These are phyloP conservation scores for Kazachstania psychrophila DNA, from an alignment of 805 yeast genomes.

Conservation along the genomic window DNA sequence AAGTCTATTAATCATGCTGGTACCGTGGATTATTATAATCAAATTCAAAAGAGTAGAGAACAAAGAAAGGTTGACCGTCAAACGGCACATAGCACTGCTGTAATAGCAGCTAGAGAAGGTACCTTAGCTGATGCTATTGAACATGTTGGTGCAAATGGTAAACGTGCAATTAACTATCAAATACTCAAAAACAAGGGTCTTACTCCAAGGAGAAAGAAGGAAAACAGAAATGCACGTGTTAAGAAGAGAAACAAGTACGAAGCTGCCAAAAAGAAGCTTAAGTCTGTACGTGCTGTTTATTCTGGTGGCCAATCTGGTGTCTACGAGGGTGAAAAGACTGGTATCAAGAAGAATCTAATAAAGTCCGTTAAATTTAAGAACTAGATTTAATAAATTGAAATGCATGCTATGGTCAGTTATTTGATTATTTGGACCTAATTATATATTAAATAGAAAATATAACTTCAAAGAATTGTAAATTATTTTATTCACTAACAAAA, in stretches of 20 bases:
- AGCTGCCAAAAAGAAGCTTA: slow-evolving; percentile 85
- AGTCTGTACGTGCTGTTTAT: slow-evolving; percentile 85
- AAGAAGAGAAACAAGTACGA: slow-evolving; percentile 98
- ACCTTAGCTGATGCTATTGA: slow-evolving; percentile 64
- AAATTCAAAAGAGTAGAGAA: slow-evolving; percentile 39
- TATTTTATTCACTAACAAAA: no score
- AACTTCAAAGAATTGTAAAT: no score
- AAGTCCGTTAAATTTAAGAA: slow-evolving; percentile 64
- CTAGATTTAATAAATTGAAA: no score
- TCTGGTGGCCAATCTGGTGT: slow-evolving; percentile 59
- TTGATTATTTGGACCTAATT: background rate
- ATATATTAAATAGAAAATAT: background rate
- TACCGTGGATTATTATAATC: slow-evolving; percentile 53
- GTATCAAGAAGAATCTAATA: slow-evolving; percentile 91
- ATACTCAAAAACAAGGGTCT: slow-evolving; percentile 94
- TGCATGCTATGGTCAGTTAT: no score
- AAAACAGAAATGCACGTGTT: slow-evolving; percentile 89
- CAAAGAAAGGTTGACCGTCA: slow-evolving; percentile 46
- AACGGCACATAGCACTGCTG: slow-evolving; percentile 60
- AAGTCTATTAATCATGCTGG: slow-evolving; percentile 35
- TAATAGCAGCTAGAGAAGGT: slow-evolving; percentile 76
- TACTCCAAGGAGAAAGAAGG: slow-evolving; percentile 88
- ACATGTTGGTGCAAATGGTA: slow-evolving; percentile 62
- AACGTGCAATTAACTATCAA: slow-evolving; percentile 91
- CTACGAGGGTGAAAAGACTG: slow-evolving; percentile 90